Percentiles rank a stretch among this genome's conserved stretches.
phyloP scores from a whole-genome alignment of 2,329 filamentous ascomycete genomes.

The Sarocladiaceae sp. region DNA sequence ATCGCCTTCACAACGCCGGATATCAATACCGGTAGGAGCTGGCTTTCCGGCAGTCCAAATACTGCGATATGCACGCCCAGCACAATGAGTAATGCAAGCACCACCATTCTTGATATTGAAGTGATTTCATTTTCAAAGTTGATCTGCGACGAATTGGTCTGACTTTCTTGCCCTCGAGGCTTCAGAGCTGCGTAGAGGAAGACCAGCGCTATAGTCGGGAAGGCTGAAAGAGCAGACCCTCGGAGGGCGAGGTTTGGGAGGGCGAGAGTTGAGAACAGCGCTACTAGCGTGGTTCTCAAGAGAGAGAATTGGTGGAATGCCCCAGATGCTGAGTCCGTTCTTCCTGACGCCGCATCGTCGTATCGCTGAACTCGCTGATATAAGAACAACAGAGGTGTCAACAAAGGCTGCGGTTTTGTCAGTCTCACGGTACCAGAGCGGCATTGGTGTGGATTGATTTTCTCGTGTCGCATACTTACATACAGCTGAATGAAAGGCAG shows the following conservation, averaged over 20 bases:
- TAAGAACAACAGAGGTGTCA: constrained; percentile 17
- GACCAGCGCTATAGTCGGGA: constrained; percentile 23
- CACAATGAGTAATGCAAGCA: constrained; percentile 12
- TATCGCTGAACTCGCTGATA: constrained; percentile 3
- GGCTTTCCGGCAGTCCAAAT: constrained; percentile 18
- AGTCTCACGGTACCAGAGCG: no score
- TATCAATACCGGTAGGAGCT: constrained; percentile 12
- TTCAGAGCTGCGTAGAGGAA: constrained; percentile 21
- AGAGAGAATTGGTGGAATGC: background rate
- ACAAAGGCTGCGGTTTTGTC: constrained; percentile 14
- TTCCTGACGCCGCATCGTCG: background rate
- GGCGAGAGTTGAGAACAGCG: constrained; percentile 11
- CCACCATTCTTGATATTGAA: constrained; percentile 18
- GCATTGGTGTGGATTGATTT: constrained; percentile 11
- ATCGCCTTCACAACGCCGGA: constrained; percentile 24
- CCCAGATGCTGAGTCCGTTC: background rate
- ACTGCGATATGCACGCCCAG: constrained; percentile 15
- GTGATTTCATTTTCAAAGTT: constrained; percentile 20
- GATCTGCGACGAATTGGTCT: background rate
- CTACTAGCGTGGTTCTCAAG: background rate
- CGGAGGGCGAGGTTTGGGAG: constrained; percentile 22
- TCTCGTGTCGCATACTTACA: constrained; percentile 12
- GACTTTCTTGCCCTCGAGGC: background rate
- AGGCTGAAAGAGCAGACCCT: constrained; percentile 17
- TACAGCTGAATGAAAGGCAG: background rate